Conservation (phyloP, 768 basidiomycete species). For the Xanthoconium stramineum region DNA sequence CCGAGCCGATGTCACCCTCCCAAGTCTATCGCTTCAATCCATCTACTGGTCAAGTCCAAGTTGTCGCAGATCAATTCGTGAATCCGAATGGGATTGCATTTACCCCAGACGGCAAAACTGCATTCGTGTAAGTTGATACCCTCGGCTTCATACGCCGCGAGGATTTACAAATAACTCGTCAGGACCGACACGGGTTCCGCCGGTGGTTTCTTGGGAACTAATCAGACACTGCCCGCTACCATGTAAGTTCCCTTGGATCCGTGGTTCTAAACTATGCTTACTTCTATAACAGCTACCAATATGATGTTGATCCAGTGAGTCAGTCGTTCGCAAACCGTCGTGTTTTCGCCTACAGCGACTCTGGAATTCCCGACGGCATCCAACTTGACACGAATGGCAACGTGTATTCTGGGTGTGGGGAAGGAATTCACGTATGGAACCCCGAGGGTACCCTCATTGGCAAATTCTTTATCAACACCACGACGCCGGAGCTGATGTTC, state of each 20-base stretch:
- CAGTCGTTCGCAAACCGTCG: constrained; percentile 58
- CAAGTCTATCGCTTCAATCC: constrained; percentile 76
- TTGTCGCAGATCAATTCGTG: constrained; percentile 73
- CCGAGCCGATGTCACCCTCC: constrained; percentile 60
- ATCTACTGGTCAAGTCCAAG: constrained; percentile 57
- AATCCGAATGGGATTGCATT: constrained; percentile 76
- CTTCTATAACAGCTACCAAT: constrained; percentile 50
- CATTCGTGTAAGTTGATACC: constrained; percentile 50
- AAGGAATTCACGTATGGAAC: constrained; percentile 65
- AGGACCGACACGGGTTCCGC: constrained; percentile 31
- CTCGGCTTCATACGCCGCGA: neutral
- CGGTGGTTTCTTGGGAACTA: constrained; percentile 45
- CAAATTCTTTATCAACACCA: constrained; percentile 26
- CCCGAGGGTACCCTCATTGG: constrained; percentile 49
- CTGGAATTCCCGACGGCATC: constrained; percentile 69
- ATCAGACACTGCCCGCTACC: constrained; percentile 63
- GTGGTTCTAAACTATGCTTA: neutral
- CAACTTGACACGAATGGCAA: constrained; percentile 64
- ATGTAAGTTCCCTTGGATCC: constrained; percentile 44
- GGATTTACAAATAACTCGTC: constrained; percentile 17
- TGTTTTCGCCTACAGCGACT: constrained; percentile 64
- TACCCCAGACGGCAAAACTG: constrained; percentile 56
- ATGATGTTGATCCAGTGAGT: constrained; percentile 57
- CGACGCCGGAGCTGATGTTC: constrained; percentile 40
- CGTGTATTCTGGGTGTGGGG: constrained; percentile 66